Base-by-base conservation (phyloP, 2,329 filamentous ascomycete species). In the Aspergillus sp. region DNA sequence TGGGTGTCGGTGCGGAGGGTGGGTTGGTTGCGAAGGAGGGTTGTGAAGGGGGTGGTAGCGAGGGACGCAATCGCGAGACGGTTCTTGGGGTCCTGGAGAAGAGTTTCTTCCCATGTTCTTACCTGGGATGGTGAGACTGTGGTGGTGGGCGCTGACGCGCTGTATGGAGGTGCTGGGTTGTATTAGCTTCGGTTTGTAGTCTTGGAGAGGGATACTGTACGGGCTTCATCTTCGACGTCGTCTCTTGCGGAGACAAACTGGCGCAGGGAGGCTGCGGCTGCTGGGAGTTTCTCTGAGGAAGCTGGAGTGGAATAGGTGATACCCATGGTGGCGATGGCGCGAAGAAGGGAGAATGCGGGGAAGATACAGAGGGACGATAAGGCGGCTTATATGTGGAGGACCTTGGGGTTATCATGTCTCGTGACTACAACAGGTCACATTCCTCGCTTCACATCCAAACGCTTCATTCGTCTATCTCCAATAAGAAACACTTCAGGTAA, bases 11-110 rank as follows among this genome's bases (percentile, higher is more conserved):
- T 73, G 54, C 90, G 82, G 50, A 82, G 75, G 23, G 86, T 77
- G 0, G 83, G 74, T 7, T 82, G 82, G 38, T 85, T 87, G 49
- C 81, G 80, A 41, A 96, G 80, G 42, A 91, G 79, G 10, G 82
- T 72, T 52, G 81, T 80, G 5, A 88, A 86, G 56, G 89, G 81
- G 58, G 86, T 84, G 9, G 81, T 78, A 66, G 83, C 86, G 46
- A 95, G 77, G 2, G 88, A 88, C 1, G 86, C 84, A 31, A 94
- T 80, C 4, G 89, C 90, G 13, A 95, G 85, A 56, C 88, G 89
- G 64, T 84, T 83, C 77, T 67, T 67, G 16, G 60, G 54, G 45
- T 66, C 64, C 7, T 54, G 55, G 13, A 69, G 43, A 9, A 69
- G 57, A 17, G 54, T 54, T 38, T 66, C 59, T 44, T 62, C 59